phyloP scores from a whole-genome alignment of 495 filamentous ascomycete genomes.

The Friedmanniomyces endolithicus region DNA sequence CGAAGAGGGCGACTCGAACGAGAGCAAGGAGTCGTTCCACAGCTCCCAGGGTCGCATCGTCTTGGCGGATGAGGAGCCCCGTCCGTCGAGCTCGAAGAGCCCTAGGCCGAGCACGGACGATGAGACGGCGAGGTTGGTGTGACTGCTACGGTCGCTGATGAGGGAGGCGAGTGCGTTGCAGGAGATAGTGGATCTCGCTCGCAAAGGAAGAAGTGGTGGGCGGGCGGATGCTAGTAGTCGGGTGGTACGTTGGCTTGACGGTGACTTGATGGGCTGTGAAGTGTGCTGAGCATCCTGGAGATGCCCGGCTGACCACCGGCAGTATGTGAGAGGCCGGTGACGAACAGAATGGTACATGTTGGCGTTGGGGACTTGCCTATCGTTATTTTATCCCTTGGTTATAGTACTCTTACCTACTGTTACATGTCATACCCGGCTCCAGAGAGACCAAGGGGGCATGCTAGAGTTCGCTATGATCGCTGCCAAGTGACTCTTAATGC shows the following conservation, averaged over 20 bases:
- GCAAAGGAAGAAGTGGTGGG: not conserved
- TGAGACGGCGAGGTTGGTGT: slow-evolving; percentile 11
- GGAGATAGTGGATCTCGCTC: not conserved
- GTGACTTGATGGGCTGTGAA: not conserved
- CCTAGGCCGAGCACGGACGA: slow-evolving; percentile 12
- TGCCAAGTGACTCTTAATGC: not conserved
- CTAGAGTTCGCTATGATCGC: too few relatives aligned
- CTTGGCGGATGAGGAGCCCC: not conserved
- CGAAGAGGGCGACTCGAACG: not conserved
- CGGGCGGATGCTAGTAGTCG: not conserved
- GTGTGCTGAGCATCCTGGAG: not conserved
- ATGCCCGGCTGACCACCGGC: not conserved
- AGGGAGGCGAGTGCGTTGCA: not conserved
- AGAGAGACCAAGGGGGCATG: too few relatives aligned
- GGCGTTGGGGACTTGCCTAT: too few relatives aligned
- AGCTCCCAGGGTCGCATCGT: not conserved
- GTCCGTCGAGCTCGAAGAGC: not conserved
- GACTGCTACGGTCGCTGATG: not conserved
- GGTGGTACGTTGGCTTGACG: not conserved
- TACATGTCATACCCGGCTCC: too few relatives aligned
- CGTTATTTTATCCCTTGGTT: too few relatives aligned
- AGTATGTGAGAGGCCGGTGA: not conserved
- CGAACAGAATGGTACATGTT: too few relatives aligned
- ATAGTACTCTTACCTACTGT: too few relatives aligned
- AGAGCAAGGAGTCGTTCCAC: not conserved